phyloP scores from a whole-genome alignment of 257 asterid species.

The Vinca minor region DNA sequence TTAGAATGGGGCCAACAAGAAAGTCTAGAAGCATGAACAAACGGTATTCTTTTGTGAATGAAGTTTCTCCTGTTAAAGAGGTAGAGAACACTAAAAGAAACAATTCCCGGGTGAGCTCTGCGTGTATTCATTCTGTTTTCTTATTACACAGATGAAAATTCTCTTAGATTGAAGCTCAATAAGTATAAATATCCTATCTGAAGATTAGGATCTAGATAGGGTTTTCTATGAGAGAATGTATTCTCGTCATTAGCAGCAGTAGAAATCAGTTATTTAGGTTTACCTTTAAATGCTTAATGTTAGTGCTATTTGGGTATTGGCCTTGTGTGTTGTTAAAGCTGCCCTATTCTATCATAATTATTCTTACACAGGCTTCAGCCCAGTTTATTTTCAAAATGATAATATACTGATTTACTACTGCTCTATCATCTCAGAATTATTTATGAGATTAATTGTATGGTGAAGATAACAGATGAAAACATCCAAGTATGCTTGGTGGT shows the following conservation, averaged over 20 bases:
- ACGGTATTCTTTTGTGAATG: conserved; percentile 39
- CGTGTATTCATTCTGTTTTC: conserved; percentile 9
- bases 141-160: conserved; percentile 5
- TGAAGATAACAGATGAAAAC: not conserved
- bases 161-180: not conserved
- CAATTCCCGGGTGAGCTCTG: conserved; percentile 54
- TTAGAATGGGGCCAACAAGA: conserved; percentile 62
- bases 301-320: too few relatives aligned
- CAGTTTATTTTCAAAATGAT: not conserved
- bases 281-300: too few relatives aligned
- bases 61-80: conserved; percentile 60
- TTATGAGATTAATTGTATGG: not conserved
- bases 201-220: not conserved
- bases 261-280: not conserved
- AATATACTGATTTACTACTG: not conserved
- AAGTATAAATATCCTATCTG: not conserved
- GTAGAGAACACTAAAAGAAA: conserved; percentile 45
- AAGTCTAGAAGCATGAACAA: conserved; percentile 52
- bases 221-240: not conserved
- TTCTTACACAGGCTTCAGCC: not conserved
- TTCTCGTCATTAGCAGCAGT: not conserved
- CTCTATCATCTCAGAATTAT: not conserved
- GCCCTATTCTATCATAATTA: not conserved
- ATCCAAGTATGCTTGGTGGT: not conserved
- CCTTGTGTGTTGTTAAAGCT: not conserved